Evolutionary conservation across 768 basidiomycete genomes (phyloP).

Genomic region (Suillus brevipes): DNA sequence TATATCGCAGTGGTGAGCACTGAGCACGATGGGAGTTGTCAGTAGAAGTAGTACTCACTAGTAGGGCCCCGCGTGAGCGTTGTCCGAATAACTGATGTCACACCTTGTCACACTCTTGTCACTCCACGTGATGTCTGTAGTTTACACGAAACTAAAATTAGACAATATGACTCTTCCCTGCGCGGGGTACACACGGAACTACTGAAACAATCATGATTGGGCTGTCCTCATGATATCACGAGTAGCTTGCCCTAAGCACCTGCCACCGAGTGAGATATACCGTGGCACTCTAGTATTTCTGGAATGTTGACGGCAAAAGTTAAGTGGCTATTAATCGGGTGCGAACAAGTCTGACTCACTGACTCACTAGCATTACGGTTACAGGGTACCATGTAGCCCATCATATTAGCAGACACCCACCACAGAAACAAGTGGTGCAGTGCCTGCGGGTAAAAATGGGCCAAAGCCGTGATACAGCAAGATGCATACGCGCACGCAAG

Average conservation of each 20-base stretch:
- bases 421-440: background rate
- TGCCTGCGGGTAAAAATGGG: background rate
- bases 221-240: background rate
- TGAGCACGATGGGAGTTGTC: no score
- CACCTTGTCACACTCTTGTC: background rate
- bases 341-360: background rate
- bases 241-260: background rate
- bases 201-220: background rate
- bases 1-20: background rate
- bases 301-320: background rate
- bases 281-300: background rate
- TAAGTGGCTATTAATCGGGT: background rate
- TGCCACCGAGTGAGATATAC: background rate
- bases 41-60: no score
- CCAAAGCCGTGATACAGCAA: background rate
- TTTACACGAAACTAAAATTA: no score
- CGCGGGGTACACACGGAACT: no score
- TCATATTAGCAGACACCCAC: background rate
- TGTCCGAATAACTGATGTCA: background rate
- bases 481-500: background rate
- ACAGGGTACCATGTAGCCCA: no score
- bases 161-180: no score
- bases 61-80: no score
- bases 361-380: background rate
- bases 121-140: background rate